These are phyloP conservation scores for Fusarium sp. DNA, from an alignment of 2,329 filamentous ascomycete genomes.

Conservation along the genomic window DNA sequence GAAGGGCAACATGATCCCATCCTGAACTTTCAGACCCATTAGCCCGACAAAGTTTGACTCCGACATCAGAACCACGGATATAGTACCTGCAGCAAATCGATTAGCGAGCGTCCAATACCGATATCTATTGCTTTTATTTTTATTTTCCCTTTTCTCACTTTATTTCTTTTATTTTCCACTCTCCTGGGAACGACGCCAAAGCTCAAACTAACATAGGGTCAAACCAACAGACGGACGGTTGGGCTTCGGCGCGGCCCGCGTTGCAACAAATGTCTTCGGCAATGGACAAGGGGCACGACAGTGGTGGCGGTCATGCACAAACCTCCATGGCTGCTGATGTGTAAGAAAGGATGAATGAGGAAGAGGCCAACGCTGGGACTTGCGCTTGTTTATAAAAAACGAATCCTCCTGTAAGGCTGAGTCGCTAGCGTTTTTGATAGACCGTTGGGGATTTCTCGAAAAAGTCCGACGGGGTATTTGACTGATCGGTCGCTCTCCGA, in stretches of 20 bases:
- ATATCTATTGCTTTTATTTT: not conserved
- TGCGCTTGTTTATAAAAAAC: not conserved
- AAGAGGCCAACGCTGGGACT: not conserved
- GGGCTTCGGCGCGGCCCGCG: conserved; percentile 34
- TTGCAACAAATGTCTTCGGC: conserved; percentile 24
- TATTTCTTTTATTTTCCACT: not conserved
- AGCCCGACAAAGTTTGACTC: conserved; percentile 6
- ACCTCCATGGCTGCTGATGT: conserved; percentile 3
- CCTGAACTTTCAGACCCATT: conserved; percentile 8
- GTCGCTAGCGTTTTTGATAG: not conserved
- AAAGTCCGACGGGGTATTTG: not conserved
- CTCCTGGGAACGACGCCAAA: not conserved
- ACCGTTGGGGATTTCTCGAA: not conserved
- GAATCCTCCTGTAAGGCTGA: not conserved
- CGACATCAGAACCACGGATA: conserved; percentile 3
- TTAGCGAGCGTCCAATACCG: not conserved
- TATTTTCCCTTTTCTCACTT: not conserved
- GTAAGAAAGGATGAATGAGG: not conserved
- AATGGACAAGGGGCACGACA: conserved; percentile 20
- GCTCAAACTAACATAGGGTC: conserved; percentile 20
- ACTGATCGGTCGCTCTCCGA: not conserved
- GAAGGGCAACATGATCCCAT: conserved; percentile 28
- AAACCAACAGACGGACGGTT: conserved; percentile 13
- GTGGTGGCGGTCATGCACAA: conserved; percentile 21
- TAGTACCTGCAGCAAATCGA: conserved; percentile 8